Evolutionary conservation across 1,284 basidiomycete species (phyloP).

Genomic region (Cutaneotrichosporon mucoides): DNA sequence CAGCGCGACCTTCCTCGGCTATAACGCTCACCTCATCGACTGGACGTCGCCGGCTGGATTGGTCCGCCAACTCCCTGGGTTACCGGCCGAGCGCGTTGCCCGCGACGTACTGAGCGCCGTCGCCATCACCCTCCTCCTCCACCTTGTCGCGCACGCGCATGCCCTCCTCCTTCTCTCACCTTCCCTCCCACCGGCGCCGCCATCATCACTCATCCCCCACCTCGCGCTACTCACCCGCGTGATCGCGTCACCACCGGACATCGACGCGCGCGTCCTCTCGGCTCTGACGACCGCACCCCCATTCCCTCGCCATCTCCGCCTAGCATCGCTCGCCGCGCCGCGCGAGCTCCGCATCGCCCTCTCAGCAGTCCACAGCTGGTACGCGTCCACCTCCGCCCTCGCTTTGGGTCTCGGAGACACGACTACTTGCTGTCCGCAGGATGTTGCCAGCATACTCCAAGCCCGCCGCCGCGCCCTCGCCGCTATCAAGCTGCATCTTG

Average conservation of each 20-base stretch:
- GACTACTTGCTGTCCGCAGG: not conserved
- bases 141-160: constrained; percentile 19
- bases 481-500: constrained; percentile 27
- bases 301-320: not conserved
- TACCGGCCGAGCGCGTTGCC: not conserved
- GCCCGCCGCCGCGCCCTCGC: constrained; percentile 11
- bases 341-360: constrained; percentile 15
- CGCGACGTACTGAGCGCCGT: not conserved
- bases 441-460: not conserved
- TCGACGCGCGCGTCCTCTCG: constrained; percentile 6
- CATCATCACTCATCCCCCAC: not conserved
- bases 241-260: not conserved
- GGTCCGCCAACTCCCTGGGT: not conserved
- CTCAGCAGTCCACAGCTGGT: constrained; percentile 11
- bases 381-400: not conserved
- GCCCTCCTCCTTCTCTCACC: constrained; percentile 5
- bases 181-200: constrained; percentile 14
- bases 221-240: not conserved
- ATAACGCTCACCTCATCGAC: not conserved
- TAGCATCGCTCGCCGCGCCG: constrained; percentile 6
- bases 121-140: not conserved
- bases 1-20: not conserved
- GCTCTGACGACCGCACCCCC: not conserved
- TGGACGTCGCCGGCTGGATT: not conserved
- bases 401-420: not conserved